These are phyloP conservation scores for Geotrichum macrosporum DNA, from an alignment of 1,139 yeast genomes.

Conservation along the genomic window DNA sequence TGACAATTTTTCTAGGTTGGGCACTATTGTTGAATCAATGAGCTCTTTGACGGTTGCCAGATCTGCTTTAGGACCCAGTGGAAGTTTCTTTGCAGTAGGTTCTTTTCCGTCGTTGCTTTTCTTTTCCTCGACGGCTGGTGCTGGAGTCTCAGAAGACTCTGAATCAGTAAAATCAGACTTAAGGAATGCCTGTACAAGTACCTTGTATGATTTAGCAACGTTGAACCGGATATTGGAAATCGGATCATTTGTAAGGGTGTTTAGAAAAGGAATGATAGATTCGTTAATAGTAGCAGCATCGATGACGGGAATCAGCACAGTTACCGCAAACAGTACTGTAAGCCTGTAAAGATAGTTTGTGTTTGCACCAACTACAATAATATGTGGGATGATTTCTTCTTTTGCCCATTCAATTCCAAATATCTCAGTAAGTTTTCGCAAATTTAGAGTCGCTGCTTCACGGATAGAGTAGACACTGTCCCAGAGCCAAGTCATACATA, in stretches of 20 bases:
- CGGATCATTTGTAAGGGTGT: conserved; percentile 64
- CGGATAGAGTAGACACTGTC: conserved; percentile 95
- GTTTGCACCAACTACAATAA: conserved; percentile 50
- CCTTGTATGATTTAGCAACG: conserved; percentile 78
- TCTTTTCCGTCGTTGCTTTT: not conserved
- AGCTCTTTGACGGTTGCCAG: conserved; percentile 37
- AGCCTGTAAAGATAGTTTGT: conserved; percentile 82
- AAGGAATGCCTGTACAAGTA: conserved; percentile 51
- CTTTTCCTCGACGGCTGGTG: not conserved
- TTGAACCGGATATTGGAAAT: conserved; percentile 95
- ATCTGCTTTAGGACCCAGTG: conserved; percentile 21
- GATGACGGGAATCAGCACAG: conserved; percentile 60
- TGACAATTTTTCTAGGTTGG: conserved; percentile 59
- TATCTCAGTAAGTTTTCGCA: conserved; percentile 71
- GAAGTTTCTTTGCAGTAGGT: conserved; percentile 10
- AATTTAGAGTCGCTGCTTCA: conserved; percentile 87
- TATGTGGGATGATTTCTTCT: conserved; percentile 70
- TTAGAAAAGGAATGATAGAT: conserved; percentile 74
- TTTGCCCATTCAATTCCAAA: conserved; percentile 96
- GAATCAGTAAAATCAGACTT: conserved; percentile 25
- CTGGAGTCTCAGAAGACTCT: conserved; percentile 23
- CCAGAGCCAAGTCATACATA: conserved; percentile 97
- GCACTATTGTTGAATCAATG: conserved; percentile 54
- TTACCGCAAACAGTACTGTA: conserved; percentile 83
- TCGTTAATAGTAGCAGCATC: conserved; percentile 50